Percentiles rank a stretch among this genome's conserved stretches.
Conservation (phyloP, 192 early-diverging fungal species). For the Phlyctochytrium bullatum region DNA sequence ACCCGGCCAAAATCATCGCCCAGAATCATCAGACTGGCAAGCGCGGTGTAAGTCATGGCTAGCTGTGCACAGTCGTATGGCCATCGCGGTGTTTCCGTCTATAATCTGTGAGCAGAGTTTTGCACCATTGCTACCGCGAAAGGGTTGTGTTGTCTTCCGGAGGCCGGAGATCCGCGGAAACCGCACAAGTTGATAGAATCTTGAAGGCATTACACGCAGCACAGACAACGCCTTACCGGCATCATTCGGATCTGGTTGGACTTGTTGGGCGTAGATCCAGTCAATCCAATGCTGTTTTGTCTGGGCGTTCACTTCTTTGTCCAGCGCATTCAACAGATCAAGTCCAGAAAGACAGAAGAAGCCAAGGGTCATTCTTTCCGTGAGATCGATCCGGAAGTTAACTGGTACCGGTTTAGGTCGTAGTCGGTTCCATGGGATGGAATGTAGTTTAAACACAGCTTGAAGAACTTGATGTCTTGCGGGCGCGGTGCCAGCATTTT, state of each 20-base stretch:
- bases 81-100: slow-evolving; percentile 13
- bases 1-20: slow-evolving; percentile 89
- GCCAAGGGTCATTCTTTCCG: slow-evolving; percentile 77
- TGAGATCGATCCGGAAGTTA: background rate
- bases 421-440: slow-evolving; percentile 65
- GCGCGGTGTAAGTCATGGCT: slow-evolving; percentile 86
- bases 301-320: slow-evolving; percentile 46
- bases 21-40: slow-evolving; percentile 73
- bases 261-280: slow-evolving; percentile 96
- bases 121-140: too few species aligned
- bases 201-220: background rate
- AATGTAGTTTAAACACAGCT: slow-evolving; percentile 63
- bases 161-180: slow-evolving; percentile 69
- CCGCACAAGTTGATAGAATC: slow-evolving; percentile 44
- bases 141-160: slow-evolving; percentile 53
- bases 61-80: slow-evolving; percentile 33
- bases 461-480: slow-evolving; percentile 74
- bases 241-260: slow-evolving; percentile 40
- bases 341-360: slow-evolving; percentile 81
- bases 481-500: too few species aligned
- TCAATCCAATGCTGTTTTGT: slow-evolving; percentile 75
- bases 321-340: slow-evolving; percentile 72
- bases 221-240: slow-evolving; percentile 13
- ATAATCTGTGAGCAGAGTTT: background rate
- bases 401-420: slow-evolving; percentile 67